phyloP scores from a whole-genome alignment of 208 protist species.

The Leptomonas pyrrhocoris region DNA sequence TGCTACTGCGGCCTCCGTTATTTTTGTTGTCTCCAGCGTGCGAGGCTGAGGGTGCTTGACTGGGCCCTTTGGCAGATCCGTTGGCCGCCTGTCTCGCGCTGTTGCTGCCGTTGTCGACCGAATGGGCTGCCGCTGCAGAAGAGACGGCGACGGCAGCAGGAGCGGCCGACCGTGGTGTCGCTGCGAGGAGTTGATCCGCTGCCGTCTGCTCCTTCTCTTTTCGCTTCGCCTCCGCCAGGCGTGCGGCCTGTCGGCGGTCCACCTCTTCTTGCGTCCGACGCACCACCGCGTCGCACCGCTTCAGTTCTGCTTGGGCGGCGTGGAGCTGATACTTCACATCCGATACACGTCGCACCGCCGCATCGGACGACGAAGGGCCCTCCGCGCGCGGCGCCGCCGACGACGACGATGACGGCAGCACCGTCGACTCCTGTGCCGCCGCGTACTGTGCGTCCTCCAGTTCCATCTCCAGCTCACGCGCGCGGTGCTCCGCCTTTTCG shows the following conservation, averaged over 20 bases:
- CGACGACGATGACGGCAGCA: background rate
- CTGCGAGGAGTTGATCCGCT: slow-evolving; percentile 1
- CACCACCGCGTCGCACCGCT: slow-evolving; percentile 37
- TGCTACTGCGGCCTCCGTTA: background rate
- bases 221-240: slow-evolving; percentile 34
- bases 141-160: background rate
- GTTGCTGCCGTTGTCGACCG: background rate
- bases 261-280: slow-evolving; percentile 47
- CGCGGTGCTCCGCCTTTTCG: slow-evolving; percentile 36
- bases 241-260: slow-evolving; percentile 38
- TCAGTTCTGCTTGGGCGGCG: slow-evolving; percentile 48
- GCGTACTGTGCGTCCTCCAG: slow-evolving; percentile 19
- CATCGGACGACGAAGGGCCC: background rate
- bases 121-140: background rate
- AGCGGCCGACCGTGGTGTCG: slow-evolving; percentile 9
- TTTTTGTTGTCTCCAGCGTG: background rate
- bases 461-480: slow-evolving; percentile 31
- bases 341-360: slow-evolving; percentile 8
- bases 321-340: slow-evolving; percentile 43
- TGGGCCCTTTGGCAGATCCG: background rate
- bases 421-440: slow-evolving; percentile 7
- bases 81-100: background rate
- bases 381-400: background rate
- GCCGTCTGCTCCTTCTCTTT: slow-evolving; percentile 16
- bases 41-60: background rate